Evolutionary conservation across 2,329 filamentous ascomycete genomes (phyloP), one percentile per base, ranked within the genome.

Genomic region (Aspergillus oerlinghausenensis): DNA sequence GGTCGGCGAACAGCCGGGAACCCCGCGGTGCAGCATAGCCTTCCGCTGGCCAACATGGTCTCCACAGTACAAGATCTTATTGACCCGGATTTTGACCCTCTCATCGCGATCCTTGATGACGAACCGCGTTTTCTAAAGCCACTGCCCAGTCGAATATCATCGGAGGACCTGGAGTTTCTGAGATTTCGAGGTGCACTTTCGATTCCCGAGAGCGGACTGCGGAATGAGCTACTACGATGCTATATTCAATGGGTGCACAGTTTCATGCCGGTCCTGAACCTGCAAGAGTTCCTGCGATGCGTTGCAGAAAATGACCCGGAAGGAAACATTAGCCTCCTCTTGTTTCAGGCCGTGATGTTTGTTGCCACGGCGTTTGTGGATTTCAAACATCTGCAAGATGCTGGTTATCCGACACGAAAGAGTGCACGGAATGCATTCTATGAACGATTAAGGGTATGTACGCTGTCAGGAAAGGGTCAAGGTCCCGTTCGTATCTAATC

Each of bases 301-400:
- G 88, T 75, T 67, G 88, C 64, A 73, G 83, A 69, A 75, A 84
- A 66, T 83, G 88, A 92, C 68, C 88, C 88, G 3, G 78, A 82
- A 49, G 81, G 83, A 56, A 86, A 87, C 71, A 81, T 90, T 61
- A 96, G 92, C 74, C 77, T 96, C 64, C 82, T 96, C 56, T 77
- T 96, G 1, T 96, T 94, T 70, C 92, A 96, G 68, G 88, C 91
- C n/a, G 87, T 96, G 62, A 93, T 96, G 89, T 96, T 96, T 70
- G 87, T 90, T 3, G 90, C 88, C 1, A 88, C 88, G 0, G 90
- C 91, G 0, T 95, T 92, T 70, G 86, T 95, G 55, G 89, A 93
- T 65, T 85, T 90, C 73, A 82, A 86, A 56, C 80, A 85, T 65
- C 78, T 96, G 54, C 85, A 83, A 40, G 83, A 85, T 56, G 90